Evolutionary conservation across 202 grass and related monocot genomes (phyloP).

Genomic region (Zoysia matrella): DNA sequence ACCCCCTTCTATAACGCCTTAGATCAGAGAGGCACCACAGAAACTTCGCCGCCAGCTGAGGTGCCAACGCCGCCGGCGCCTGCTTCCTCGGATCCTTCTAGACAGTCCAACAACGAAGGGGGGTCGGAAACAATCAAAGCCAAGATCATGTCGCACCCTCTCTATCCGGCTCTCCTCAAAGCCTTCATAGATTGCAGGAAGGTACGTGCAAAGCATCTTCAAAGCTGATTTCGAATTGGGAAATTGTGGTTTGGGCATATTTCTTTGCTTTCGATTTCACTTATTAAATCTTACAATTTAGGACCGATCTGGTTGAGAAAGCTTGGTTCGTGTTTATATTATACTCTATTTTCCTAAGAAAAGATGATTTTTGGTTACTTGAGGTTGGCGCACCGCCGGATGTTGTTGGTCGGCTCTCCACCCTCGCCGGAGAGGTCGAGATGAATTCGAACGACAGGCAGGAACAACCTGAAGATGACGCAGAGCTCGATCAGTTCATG

Average conservation of each 20-base stretch:
- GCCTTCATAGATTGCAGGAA: constrained; percentile 85
- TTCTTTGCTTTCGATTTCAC: constrained; percentile 2
- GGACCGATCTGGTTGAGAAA: neutral
- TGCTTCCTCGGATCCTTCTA: constrained; percentile 32
- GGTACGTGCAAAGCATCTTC: constrained; percentile 33
- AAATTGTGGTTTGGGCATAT: neutral
- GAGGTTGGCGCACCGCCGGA: constrained; percentile 82
- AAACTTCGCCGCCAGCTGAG: constrained; percentile 18
- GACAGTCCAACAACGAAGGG: constrained; percentile 30
- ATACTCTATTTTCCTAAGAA: neutral
- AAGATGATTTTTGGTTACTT: constrained; percentile 32
- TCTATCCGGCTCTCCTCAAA: constrained; percentile 69
- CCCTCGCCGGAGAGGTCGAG: constrained; percentile 53
- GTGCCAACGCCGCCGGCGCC: neutral
- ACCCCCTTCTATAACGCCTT: constrained; percentile 45
- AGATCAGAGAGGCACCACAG: constrained; percentile 35
- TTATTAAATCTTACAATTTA: constrained; percentile 6
- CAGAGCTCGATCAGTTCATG: constrained; percentile 93
- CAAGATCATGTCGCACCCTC: constrained; percentile 67
- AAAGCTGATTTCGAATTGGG: neutral
- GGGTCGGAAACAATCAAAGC: constrained; percentile 58
- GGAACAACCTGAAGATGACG: constrained; percentile 41
- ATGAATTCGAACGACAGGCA: constrained; percentile 30
- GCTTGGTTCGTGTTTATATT: neutral
- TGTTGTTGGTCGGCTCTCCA: constrained; percentile 51